These are phyloP conservation scores for Geotrichum restrictum DNA, from an alignment of 1,139 yeast genomes.

Conservation along the genomic window DNA sequence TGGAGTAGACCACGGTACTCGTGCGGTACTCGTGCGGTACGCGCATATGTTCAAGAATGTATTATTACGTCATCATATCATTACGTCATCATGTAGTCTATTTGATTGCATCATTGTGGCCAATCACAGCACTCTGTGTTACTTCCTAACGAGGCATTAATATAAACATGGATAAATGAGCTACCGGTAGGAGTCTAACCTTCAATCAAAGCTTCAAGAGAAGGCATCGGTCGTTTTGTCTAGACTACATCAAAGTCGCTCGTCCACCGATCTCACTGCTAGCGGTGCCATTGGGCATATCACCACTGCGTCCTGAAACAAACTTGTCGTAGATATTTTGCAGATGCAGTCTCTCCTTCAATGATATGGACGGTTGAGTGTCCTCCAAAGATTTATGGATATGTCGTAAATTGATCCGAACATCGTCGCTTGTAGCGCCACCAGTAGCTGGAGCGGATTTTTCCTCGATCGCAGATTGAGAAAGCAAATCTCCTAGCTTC, in stretches of 20 bases:
- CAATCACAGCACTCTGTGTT: no score
- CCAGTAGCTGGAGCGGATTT: background rate
- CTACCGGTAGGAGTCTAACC: no score
- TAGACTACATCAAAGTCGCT: conserved; percentile 61
- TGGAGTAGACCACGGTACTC: no score
- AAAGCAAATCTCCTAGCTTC: conserved; percentile 45
- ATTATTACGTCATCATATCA: no score
- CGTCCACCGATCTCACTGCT: conserved; percentile 85
- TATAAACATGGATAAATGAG: no score
- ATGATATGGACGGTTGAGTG: conserved; percentile 84
- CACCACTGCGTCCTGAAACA: conserved; percentile 75
- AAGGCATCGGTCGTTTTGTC: no score
- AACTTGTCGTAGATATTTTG: conserved; percentile 66
- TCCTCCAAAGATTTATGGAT: conserved; percentile 63
- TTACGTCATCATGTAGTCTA: no score
- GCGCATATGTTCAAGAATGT: no score
- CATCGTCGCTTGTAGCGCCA: conserved; percentile 22
- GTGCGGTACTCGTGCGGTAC: no score
- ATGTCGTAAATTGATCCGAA: conserved; percentile 51
- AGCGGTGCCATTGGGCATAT: conserved; percentile 82
- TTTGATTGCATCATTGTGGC: no score
- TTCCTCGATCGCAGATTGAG: conserved; percentile 1
- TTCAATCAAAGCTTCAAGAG: no score
- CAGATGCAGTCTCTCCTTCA: conserved; percentile 62
- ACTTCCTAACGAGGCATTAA: no score